These are phyloP conservation scores for Sporothrix euskadiensis DNA, from an alignment of 2,329 filamentous ascomycete species.

Conservation along the genomic window DNA sequence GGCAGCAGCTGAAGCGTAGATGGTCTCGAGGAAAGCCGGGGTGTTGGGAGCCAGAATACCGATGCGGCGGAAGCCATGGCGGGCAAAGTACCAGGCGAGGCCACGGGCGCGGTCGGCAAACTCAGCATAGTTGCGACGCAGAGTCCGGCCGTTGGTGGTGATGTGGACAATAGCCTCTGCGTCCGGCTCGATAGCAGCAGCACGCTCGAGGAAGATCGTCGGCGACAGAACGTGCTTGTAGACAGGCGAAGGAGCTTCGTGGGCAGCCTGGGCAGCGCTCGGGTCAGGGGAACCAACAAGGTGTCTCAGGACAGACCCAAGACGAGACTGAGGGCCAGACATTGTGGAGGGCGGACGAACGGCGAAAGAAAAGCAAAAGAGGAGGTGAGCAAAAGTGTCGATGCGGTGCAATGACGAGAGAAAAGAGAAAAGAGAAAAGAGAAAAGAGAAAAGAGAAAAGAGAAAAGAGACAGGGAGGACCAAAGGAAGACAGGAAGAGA, in stretches of 20 bases:
- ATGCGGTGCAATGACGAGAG: not conserved
- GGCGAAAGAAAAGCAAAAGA: not conserved
- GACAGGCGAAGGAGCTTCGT: slow-evolving; percentile 18
- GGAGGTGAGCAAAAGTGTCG: not conserved
- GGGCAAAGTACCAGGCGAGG: slow-evolving; percentile 81
- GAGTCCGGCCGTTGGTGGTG: slow-evolving; percentile 70
- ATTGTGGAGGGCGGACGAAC: slow-evolving; percentile 43
- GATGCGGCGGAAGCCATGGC: slow-evolving; percentile 71
- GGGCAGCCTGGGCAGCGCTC: slow-evolving; percentile 39
- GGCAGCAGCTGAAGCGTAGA: slow-evolving; percentile 83
- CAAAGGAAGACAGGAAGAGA: not conserved
- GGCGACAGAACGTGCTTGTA: slow-evolving; percentile 81
- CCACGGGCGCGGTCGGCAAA: slow-evolving; percentile 84
- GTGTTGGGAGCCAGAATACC: slow-evolving; percentile 91
- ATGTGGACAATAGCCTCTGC: slow-evolving; percentile 83
- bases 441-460: not conserved
- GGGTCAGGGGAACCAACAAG: slow-evolving; percentile 39
- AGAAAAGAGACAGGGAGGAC: not conserved
- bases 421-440: not conserved
- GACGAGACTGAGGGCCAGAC: slow-evolving; percentile 64
- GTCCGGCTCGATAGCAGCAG: slow-evolving; percentile 83
- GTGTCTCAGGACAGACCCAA: slow-evolving; percentile 59
- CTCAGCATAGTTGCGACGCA: slow-evolving; percentile 77
- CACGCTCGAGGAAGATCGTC: slow-evolving; percentile 78
- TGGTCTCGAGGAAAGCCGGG: slow-evolving; percentile 86